phyloP scores from a whole-genome alignment of 2,329 filamentous ascomycete species.

The Raffaelea albimanens region DNA sequence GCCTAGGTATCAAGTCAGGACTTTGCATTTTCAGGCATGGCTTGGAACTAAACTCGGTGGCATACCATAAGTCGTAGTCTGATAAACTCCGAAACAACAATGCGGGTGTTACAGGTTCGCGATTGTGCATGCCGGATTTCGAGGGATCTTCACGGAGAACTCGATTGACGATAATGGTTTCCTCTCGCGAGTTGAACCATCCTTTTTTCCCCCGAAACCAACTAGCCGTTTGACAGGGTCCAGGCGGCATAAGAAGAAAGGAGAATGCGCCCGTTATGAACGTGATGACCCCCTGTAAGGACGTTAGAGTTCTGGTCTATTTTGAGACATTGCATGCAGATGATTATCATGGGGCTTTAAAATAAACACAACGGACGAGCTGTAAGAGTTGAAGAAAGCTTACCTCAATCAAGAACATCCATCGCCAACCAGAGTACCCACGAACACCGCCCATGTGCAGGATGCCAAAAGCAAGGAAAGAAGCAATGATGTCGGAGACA shows the following conservation, averaged over 20 bases:
- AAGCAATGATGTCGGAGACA: conserved; percentile 28
- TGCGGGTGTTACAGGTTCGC: conserved; percentile 39
- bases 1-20: conserved; percentile 18
- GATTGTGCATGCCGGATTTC: conserved; percentile 51
- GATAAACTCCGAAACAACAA: conserved; percentile 40
- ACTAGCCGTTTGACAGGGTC: conserved; percentile 38
- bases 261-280: conserved; percentile 39
- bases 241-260: conserved; percentile 46
- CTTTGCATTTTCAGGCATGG: not conserved
- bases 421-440: conserved; percentile 31
- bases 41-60: not conserved
- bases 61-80: conserved; percentile 18
- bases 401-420: conserved; percentile 48
- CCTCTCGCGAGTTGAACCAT: conserved; percentile 51
- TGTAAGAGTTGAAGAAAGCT: too few relatives aligned
- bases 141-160: conserved; percentile 47
- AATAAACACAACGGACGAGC: too few relatives aligned
- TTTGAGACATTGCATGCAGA: too few relatives aligned
- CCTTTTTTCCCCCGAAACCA: conserved; percentile 43
- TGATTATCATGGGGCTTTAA: too few relatives aligned
- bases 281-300: conserved; percentile 24
- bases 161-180: conserved; percentile 51
- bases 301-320: too few relatives aligned
- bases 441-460: conserved; percentile 29
- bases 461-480: conserved; percentile 28